Evolutionary conservation across 805 yeast genomes (phyloP), one percentile per base, ranked within the genome.

Genomic region (Saturnispora quitensis): DNA sequence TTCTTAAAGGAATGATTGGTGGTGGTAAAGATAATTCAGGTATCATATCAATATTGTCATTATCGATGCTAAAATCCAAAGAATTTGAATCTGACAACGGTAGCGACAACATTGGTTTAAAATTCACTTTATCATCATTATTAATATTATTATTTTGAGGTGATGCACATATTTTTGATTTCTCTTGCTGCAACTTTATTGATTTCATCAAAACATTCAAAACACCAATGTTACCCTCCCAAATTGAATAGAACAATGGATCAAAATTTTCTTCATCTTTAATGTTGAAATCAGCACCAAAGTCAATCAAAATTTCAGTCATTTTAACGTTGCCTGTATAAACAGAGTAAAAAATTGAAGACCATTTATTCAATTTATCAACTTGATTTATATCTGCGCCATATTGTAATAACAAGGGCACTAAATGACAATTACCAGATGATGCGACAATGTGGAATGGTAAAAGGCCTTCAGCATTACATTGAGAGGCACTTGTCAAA

Each of bases 21-120:
- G 99, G 99, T 0, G 99, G 99, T 53, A 93, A 73, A 22, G 89
- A 80, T 47, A 93, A 75, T 60, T 89, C 96, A 0, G 99, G 98
- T 50, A 93, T 91, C 17, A 81, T 75, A 57, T 89, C 95, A 7
- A 79, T 70, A 50, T 74, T 77, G 28, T 56, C 60, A n/a, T 59
- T 48, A 20, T 61, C 66, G 4, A 62, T 42, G 2, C 24, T 45
- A 46, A 42, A 38, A 22, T 27, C 36, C 20, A 31, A 13, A 25
- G 24, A 22, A 20, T 20, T 31, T 12, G 53, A 40, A 9, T 18
- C 45, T 7, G 40, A 27, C 17, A 18, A 13, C 36, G 49, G 33
- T 24, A 43, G 27, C 17, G 43, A 40, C 15, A 28, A 13, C 28
- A 36, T 17, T 33, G 48, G 51, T 34, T 22, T 17, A 5, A 9